Conservation (phyloP, 2,329 filamentous ascomycete species). For the Aureobasidium vineae region DNA sequence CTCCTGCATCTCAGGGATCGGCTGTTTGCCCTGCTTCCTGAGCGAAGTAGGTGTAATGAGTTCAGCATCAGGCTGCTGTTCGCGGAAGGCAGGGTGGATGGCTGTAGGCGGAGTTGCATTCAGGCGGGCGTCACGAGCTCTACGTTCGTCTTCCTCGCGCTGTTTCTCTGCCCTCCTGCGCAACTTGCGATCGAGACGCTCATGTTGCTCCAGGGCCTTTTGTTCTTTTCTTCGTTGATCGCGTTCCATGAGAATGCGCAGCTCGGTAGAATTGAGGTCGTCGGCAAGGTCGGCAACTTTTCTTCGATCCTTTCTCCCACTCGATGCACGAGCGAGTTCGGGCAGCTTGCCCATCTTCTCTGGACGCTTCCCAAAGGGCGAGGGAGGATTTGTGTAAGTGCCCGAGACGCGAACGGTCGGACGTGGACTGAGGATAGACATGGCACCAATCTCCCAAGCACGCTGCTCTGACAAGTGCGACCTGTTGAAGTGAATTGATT, state of each 20-base stretch:
- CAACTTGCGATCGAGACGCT: slow-evolving; percentile 64
- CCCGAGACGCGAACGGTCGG: slow-evolving; percentile 66
- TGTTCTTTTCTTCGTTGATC: slow-evolving; percentile 77
- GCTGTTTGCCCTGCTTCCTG: slow-evolving; percentile 18
- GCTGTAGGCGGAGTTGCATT: slow-evolving; percentile 31
- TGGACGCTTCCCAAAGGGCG: background rate
- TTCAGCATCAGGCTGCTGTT: slow-evolving; percentile 22
- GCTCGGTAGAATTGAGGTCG: slow-evolving; percentile 75
- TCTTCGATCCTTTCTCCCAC: slow-evolving; percentile 54
- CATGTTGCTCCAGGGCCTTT: slow-evolving; percentile 66
- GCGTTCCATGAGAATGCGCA: slow-evolving; percentile 86
- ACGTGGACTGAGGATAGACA: slow-evolving; percentile 79
- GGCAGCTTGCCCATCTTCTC: slow-evolving; percentile 29
- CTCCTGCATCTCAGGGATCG: background rate
- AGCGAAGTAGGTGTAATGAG: slow-evolving; percentile 12
- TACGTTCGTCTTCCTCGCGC: slow-evolving; percentile 55
- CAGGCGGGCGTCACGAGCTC: slow-evolving; percentile 49
- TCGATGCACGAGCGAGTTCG: slow-evolving; percentile 30
- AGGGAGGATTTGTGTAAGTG: slow-evolving; percentile 9
- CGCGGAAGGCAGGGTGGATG: slow-evolving; percentile 39
- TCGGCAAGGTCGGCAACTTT: slow-evolving; percentile 71
- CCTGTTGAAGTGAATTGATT: slow-evolving; percentile 73
- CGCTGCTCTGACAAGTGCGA: slow-evolving; percentile 71
- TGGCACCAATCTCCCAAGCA: slow-evolving; percentile 74
- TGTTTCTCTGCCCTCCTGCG: slow-evolving; percentile 64